phyloP scores from a whole-genome alignment of 192 early-diverging fungal genomes.

The Podila minutissima region DNA sequence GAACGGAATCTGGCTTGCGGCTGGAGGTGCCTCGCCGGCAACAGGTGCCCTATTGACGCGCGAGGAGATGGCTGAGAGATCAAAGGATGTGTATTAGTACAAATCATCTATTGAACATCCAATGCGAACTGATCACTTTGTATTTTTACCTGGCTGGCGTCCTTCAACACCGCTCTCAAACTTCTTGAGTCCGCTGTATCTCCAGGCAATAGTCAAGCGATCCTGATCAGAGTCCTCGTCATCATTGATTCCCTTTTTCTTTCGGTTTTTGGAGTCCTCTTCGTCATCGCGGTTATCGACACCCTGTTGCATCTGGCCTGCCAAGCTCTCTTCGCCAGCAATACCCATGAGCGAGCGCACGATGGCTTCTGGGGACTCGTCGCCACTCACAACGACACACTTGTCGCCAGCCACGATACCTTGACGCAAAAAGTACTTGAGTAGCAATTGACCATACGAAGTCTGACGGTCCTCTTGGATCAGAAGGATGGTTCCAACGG shows the following conservation, averaged over 20 bases:
- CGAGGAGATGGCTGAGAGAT: conserved; percentile 25
- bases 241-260: conserved; percentile 22
- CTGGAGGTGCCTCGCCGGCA: conserved; percentile 1
- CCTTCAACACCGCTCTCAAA: conserved; percentile 61
- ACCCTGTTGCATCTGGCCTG: conserved; percentile 27
- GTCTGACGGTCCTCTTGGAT: conserved; percentile 85
- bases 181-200: conserved; percentile 86
- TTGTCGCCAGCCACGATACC: conserved; percentile 81
- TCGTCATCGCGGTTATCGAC: conserved; percentile 58
- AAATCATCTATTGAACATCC: neutral
- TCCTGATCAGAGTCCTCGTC: conserved; percentile 58
- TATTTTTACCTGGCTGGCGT: conserved; percentile 50
- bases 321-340: conserved; percentile 58
- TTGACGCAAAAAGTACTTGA: conserved; percentile 89
- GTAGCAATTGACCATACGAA: conserved; percentile 78
- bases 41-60: conserved; percentile 13
- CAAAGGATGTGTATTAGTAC: neutral
- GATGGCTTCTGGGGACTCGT: conserved; percentile 70
- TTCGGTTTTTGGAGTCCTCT: conserved; percentile 29
- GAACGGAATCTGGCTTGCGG: conserved; percentile 62
- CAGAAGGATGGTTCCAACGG: conserved; percentile 81
- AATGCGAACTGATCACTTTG: neutral
- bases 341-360: conserved; percentile 69
- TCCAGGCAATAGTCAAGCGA: conserved; percentile 92
- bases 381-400: conserved; percentile 74